Evolutionary conservation across 805 yeast species (phyloP), one percentile per base, ranked within the genome.

Genomic region (Teunomyces pallodes): DNA sequence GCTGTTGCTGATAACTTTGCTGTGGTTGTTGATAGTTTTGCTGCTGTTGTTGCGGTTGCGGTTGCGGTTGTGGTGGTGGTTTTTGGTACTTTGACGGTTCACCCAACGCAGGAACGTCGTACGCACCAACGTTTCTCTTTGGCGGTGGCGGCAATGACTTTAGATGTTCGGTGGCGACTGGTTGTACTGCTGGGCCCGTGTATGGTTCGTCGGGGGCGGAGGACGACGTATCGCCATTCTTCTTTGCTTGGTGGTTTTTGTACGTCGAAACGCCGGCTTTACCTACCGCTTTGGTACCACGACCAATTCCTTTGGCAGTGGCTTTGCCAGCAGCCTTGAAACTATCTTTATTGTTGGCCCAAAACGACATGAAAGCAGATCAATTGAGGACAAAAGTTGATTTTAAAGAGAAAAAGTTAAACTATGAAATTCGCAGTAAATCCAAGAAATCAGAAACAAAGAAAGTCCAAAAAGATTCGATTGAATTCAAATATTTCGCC

Each of bases 211-310:
- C 35, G 26, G 32, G 17, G n/a, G 24, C 33, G 13, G 43, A 12
- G 5, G 31, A 24, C 20, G 24, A 8, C 5, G 35, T 5, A 14
- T 41, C 35, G 16, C 66, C 65, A 54, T 65, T 61, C 30, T 57
- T 49, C 41, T 60, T 55, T 27, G 64, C 65, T 9, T 63, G 64
- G 53, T 66, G 66, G 44, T 75, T 75, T 51, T 78, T 78, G 58
- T 79, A 79, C 1, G 83, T 77, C 8, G 64, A 62, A 52, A 72
- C 67, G 0, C 82, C 83, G n/a, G 80, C 80, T 51, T 77, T 76
- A 2, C 76, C 67, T 0, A 78, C 67, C 0, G 80, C 74, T 14
- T 64, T 75, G 2, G 81, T 67, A 3, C 82, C 84, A 42, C 59
- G 67, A 5, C 82, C 84, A 20, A 79, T 73, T 4, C 82, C 83